Conservation (phyloP, 495 filamentous ascomycete species). For the Lasiosphaeriaceae sp. region DNA sequence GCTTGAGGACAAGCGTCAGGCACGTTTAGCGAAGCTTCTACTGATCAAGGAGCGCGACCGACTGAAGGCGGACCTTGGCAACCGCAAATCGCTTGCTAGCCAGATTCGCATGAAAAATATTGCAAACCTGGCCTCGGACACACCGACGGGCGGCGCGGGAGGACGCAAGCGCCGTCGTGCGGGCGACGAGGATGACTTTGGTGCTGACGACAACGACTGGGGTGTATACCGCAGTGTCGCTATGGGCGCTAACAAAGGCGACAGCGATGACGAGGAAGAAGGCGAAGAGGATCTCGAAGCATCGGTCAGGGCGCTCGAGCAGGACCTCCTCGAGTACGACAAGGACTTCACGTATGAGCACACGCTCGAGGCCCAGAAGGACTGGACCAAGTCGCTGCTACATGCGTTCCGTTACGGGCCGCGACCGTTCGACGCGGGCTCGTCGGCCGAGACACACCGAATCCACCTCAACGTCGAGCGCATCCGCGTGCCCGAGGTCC, state of each 20-base stretch:
- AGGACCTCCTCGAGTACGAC: slow-evolving; percentile 80
- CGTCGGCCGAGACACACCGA: slow-evolving; percentile 77
- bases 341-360: slow-evolving; percentile 83
- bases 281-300: slow-evolving; percentile 83
- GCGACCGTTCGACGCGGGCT: slow-evolving; percentile 76
- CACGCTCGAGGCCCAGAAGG: slow-evolving; percentile 84
- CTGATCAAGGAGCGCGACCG: slow-evolving; percentile 91
- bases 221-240: slow-evolving; percentile 90
- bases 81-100: slow-evolving; percentile 90
- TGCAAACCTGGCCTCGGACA: slow-evolving; percentile 92
- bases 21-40: slow-evolving; percentile 67
- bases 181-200: slow-evolving; percentile 83
- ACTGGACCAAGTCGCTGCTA: slow-evolving; percentile 87
- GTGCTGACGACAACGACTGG: slow-evolving; percentile 97
- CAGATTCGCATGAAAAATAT: slow-evolving; percentile 98
- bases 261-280: slow-evolving; percentile 69
- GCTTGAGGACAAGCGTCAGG: slow-evolving; percentile 74
- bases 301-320: slow-evolving; percentile 69
- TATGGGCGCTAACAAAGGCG: slow-evolving; percentile 58
- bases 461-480: slow-evolving; percentile 95
- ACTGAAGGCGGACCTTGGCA: slow-evolving; percentile 86
- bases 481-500: slow-evolving; percentile 91
- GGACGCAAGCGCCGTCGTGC: slow-evolving; percentile 78
- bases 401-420: slow-evolving; percentile 88
- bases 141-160: slow-evolving; percentile 47